Base-by-base conservation (phyloP, 169 alveolate species). In the Cyclospora cayetanensis region DNA sequence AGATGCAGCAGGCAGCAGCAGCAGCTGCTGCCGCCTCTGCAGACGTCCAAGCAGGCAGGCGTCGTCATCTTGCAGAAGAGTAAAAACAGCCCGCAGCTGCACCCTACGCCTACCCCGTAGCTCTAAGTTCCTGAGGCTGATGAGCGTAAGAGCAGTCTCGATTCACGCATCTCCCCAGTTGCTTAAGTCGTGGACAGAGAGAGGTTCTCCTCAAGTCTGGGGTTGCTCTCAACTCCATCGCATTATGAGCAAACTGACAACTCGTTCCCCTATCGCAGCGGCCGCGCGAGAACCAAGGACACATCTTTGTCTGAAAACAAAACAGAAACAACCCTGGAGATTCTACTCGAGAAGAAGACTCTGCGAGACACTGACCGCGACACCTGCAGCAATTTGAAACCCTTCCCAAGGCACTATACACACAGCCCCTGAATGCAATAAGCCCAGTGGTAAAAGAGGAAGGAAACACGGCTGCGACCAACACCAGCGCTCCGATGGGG, bases 221-320 rank as follows among this genome's bases (percentile, higher is more conserved):
- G 35, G 85, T 52, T 4, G 86, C 94, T n/a, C 91, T 50, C 66
- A 91, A 87, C 84, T 91, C 94, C 35, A 34, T 11, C 5, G 52
- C 35, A 25, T 70, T 37, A 76, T 91, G 94, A 2, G 94, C 94
- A 25, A 91, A 91, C 43, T 76, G 82, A 43, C 94, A 91, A 70
- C 79, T 53, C 15, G 68, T 22, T 55, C 94, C 94, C 35, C 94
- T 22, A 42, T 83, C 92, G 50, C 94, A 91, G 46, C 92, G 76
- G 15, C 90, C 90, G 15, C 87, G 72, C 4, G 79, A 80, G 27
- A 52, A 91, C 94, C 94, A 91, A 0, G 94, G 94, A 29, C 94
- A 91, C 55, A 91, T 86, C 52, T 91, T 91, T 11, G 94, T 91
- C 92, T 91, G 79, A 55, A 70, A 22, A 63, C 43, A 82, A 50